Base-by-base conservation (phyloP, 495 filamentous ascomycete species). In the Echria macrotheca region DNA sequence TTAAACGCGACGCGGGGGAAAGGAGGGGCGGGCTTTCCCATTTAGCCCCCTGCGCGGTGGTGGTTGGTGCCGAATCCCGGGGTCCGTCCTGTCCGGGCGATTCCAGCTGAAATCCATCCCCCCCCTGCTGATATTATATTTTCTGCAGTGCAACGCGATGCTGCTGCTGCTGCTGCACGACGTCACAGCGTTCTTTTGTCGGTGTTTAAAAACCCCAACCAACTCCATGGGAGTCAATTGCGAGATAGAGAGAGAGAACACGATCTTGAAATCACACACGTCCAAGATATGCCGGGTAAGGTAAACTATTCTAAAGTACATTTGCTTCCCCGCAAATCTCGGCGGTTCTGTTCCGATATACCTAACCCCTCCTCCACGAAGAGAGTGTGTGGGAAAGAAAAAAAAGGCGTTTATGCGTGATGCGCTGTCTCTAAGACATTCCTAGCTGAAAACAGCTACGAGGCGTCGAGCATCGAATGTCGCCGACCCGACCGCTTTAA, bases 351-450 rank as follows among this genome's bases (percentile, higher is more conserved):
- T n/a, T 21, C 19, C 6, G 5, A n/a, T 15, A n/a, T 2, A 17
- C n/a, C 35, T 18, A 14, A 7, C 35, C 10, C n/a, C 35, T 37
- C n/a, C 35, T 37, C n/a, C n/a, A n/a, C n/a, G 35, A 7, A 37
- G 21, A 37, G 5, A 37, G 35, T 7, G 21, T 37, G 21, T 14
- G 15, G 35, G 21, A 7, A 22, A 8, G 40, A 21, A 40, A 21
- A 21, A 41, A 28, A 26, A 28, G 41, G 23, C 40, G 8, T 23
- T 15, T 5, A 31, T 48, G 46, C 35, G 25, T 35, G 46, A 39
- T 48, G 46, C 25, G 46, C 46, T 48, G 46, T 32, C 23, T 39
- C 10, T 29, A 39, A 48, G 46, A 48, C 46, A 48, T 48, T 4
- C 31, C 46, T 48, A 48, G 46, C 46, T 48, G 35, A 48, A 48